Percentiles rank a stretch among this genome's conserved stretches.
phyloP scores from a whole-genome alignment of 2,329 filamentous ascomycete genomes.

The Diaporthe eres region DNA sequence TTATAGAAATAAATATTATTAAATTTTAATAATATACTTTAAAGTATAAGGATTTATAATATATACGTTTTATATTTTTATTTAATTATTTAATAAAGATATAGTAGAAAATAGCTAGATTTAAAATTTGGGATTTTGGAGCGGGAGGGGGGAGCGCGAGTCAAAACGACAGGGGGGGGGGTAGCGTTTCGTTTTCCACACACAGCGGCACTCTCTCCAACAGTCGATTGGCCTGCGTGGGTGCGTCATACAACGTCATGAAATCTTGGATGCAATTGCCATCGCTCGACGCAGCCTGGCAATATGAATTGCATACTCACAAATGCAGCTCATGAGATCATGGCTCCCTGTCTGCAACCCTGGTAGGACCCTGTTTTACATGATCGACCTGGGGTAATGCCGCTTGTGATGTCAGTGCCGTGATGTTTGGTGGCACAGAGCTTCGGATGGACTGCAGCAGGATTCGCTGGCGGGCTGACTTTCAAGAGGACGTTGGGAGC shows the following conservation, averaged over 20 bases:
- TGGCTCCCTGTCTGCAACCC: constrained; percentile 8
- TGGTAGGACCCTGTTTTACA: constrained; percentile 32
- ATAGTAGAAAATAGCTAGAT: too few relatives aligned
- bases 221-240: not conserved
- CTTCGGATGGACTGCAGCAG: constrained; percentile 11
- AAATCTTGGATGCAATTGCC: constrained; percentile 26
- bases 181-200: too few relatives aligned
- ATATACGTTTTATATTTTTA: too few relatives aligned
- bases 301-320: constrained; percentile 16
- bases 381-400: constrained; percentile 16
- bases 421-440: constrained; percentile 6
- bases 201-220: not conserved
- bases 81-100: too few relatives aligned
- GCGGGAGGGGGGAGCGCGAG: too few relatives aligned
- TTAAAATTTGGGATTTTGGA: too few relatives aligned
- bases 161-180: too few relatives aligned
- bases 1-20: too few relatives aligned
- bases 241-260: constrained; percentile 31
- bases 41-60: too few relatives aligned
- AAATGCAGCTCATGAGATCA: constrained; percentile 28
- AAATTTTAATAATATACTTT: too few relatives aligned
- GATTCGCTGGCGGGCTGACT: not conserved
- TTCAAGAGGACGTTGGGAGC: not conserved
- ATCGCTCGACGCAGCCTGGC: constrained; percentile 20
- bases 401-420: constrained; percentile 26